These are phyloP conservation scores for Euphrasia confusa DNA, from an alignment of 257 asterid genomes.

Conservation along the genomic window DNA sequence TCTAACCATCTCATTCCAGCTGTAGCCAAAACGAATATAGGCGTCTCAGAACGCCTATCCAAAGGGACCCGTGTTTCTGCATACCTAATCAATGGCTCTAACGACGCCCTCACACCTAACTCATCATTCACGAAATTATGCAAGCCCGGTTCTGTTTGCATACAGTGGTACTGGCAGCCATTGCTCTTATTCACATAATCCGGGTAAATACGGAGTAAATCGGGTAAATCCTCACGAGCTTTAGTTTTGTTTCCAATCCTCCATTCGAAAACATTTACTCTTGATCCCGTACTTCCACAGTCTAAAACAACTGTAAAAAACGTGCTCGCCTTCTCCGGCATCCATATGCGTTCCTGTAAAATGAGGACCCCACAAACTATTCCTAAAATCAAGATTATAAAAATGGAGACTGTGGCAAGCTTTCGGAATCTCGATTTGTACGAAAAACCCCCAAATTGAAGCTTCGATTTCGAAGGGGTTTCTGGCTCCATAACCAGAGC, in stretches of 20 bases:
- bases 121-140: slow-evolving; percentile 59
- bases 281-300: slow-evolving; percentile 86
- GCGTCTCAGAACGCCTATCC: slow-evolving; percentile 41
- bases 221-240: slow-evolving; percentile 38
- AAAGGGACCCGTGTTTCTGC: slow-evolving; percentile 61
- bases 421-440: slow-evolving; percentile 33
- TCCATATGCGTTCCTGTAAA: slow-evolving; percentile 21
- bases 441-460: slow-evolving; percentile 26
- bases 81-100: slow-evolving; percentile 63
- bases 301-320: slow-evolving; percentile 70
- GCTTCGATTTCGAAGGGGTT: slow-evolving; percentile 64
- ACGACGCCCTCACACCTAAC: slow-evolving; percentile 41
- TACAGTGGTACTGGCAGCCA: slow-evolving; percentile 67
- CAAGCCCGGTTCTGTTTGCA: slow-evolving; percentile 76
- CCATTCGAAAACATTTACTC: slow-evolving; percentile 77
- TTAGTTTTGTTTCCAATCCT: slow-evolving; percentile 27
- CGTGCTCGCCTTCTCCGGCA: slow-evolving; percentile 24
- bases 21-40: slow-evolving; percentile 67
- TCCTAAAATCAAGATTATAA: slow-evolving; percentile 31
- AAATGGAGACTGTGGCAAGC: slow-evolving; percentile 25
- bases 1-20: slow-evolving; percentile 79
- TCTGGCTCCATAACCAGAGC: slow-evolving; percentile 49
- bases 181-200: slow-evolving; percentile 38
- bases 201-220: slow-evolving; percentile 55
- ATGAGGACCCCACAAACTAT: slow-evolving; percentile 32